phyloP scores from a whole-genome alignment of 148 eudicot species.

The Fagopyrum homotropicum region DNA sequence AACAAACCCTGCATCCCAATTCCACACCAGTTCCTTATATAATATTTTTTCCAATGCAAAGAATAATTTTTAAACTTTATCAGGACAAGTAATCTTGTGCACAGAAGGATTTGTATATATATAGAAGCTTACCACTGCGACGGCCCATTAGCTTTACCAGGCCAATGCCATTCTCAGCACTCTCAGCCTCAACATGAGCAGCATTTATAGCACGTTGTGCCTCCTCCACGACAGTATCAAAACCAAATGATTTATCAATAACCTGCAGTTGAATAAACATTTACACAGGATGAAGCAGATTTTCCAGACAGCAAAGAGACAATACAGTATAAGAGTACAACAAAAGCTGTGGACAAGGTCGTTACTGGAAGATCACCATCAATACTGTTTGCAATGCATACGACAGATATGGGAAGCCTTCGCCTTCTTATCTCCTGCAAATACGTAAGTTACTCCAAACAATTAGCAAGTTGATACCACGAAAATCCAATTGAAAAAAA shows the following conservation, averaged over 20 bases:
- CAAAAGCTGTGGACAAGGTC: slow-evolving; percentile 13
- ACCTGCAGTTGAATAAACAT: slow-evolving; percentile 32
- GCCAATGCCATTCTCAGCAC: slow-evolving; percentile 15
- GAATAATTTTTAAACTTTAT: background rate
- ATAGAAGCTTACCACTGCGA: slow-evolving; percentile 7
- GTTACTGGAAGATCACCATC: slow-evolving; percentile 85
- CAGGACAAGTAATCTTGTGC: background rate
- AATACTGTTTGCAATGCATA: slow-evolving; percentile 76
- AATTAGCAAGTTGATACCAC: slow-evolving; percentile 3
- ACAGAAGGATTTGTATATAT: background rate
- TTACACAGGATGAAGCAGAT: background rate
- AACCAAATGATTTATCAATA: slow-evolving; percentile 91
- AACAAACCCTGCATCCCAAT: slow-evolving; percentile 52
- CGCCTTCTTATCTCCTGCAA: slow-evolving; percentile 71
- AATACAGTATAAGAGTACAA: background rate
- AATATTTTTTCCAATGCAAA: background rate
- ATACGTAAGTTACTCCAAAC: background rate
- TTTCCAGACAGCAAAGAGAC: background rate
- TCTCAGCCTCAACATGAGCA: slow-evolving; percentile 16
- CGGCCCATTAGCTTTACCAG: slow-evolving; percentile 14
- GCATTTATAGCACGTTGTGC: slow-evolving; percentile 52
- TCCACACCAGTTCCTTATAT: background rate
- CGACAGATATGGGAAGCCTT: slow-evolving; percentile 65
- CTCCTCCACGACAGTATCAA: slow-evolving; percentile 91
- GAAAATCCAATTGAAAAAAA: background rate